phyloP scores from a whole-genome alignment of 331 rosid species.

The Pyrus hybrid region DNA sequence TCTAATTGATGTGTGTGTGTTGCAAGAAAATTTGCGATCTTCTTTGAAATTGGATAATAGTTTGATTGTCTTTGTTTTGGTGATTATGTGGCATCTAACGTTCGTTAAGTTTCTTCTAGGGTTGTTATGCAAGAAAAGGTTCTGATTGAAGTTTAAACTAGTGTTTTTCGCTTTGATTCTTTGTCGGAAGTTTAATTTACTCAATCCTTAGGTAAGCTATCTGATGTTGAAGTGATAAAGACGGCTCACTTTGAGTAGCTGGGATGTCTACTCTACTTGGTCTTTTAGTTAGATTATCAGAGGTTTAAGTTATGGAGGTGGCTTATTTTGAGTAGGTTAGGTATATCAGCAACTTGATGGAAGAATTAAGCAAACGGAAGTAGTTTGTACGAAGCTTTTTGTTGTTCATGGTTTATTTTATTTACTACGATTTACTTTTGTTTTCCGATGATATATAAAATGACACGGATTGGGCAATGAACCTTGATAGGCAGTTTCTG shows the following conservation, averaged over 20 bases:
- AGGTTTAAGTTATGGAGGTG: not conserved
- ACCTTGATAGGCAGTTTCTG: not conserved
- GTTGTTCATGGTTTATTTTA: not conserved
- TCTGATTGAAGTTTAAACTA: not conserved
- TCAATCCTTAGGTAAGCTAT: not conserved
- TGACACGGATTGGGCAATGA: constrained; percentile 1
- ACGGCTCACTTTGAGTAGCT: not conserved
- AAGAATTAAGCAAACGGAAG: not conserved
- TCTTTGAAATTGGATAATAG: not conserved
- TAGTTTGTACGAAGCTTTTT: not conserved
- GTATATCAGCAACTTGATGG: not conserved
- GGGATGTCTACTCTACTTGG: not conserved
- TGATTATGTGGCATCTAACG: not conserved
- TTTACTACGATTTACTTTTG: not conserved
- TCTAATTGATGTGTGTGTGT: not conserved
- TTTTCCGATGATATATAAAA: not conserved
- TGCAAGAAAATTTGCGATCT: not conserved
- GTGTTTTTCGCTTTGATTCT: not conserved
- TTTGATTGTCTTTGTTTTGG: not conserved
- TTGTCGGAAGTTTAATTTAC: constrained; percentile 1
- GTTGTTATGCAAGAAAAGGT: not conserved
- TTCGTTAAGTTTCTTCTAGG: not conserved
- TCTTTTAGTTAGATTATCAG: not conserved
- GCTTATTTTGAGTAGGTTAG: not conserved
- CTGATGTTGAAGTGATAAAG: constrained; percentile 1